Percentiles rank a stretch among this genome's conserved stretches.
These are phyloP conservation scores for Botrytis galanthina DNA, from an alignment of 2,329 filamentous ascomycete species.

Conservation along the genomic window DNA sequence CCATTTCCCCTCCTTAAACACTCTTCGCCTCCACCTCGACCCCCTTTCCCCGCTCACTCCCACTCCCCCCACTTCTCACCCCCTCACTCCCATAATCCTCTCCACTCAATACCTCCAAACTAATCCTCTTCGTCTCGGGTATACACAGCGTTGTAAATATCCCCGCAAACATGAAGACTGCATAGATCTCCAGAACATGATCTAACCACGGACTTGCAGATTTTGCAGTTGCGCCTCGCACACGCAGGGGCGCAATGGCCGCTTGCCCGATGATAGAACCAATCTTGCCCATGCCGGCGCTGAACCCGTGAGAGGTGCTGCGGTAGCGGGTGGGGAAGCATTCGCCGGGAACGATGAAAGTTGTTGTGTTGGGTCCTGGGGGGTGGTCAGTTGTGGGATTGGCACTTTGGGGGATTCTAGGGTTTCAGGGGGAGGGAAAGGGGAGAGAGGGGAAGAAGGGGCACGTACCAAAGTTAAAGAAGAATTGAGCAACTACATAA, in stretches of 20 bases:
- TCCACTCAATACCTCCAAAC: constrained; percentile 58
- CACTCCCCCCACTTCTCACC: background rate
- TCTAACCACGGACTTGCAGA: constrained; percentile 53
- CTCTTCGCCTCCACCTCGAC: background rate
- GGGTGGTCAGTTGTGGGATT: background rate
- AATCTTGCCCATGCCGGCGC: constrained; percentile 40
- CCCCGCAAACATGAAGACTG: constrained; percentile 76
- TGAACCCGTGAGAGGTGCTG: constrained; percentile 39
- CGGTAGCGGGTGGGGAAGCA: constrained; percentile 41
- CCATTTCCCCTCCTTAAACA: background rate
- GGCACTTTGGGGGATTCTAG: background rate
- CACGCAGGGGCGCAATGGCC: constrained; percentile 55
- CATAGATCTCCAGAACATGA: constrained; percentile 74
- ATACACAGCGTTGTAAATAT: constrained; percentile 67
- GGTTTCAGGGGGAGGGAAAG: background rate
- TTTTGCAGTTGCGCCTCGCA: constrained; percentile 39
- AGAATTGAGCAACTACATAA: constrained; percentile 64
- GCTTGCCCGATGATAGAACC: constrained; percentile 44
- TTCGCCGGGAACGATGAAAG: constrained; percentile 42
- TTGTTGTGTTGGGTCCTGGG: constrained; percentile 34
- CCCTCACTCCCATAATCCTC: background rate
- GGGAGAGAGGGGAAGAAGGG: too few species aligned
- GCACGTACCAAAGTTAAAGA: constrained; percentile 56
- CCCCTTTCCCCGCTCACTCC: background rate
- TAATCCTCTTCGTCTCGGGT: constrained; percentile 73